A percentile compares a stretch with the other conserved stretches of the same genome.
Conservation (phyloP, 768 basidiomycete genomes). For the Lentinula edodes region DNA sequence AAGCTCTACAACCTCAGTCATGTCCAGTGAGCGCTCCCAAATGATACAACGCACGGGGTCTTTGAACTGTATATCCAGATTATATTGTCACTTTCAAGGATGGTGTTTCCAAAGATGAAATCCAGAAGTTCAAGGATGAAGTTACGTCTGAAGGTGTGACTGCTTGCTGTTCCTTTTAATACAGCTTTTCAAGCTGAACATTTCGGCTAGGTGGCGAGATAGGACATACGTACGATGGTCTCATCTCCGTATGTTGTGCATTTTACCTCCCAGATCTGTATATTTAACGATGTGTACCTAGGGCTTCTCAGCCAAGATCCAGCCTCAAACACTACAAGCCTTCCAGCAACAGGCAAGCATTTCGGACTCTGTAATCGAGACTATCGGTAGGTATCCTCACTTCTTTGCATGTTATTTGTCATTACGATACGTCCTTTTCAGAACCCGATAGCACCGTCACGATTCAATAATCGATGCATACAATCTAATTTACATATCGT, state of each 20-base stretch:
- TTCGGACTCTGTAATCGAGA: conserved; percentile 13
- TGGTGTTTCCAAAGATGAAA: conserved; percentile 29
- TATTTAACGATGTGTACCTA: conserved; percentile 8
- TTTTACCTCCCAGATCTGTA: not conserved
- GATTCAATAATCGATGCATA: not conserved
- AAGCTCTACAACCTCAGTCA: not conserved
- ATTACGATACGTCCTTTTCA: not conserved
- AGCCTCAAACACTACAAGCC: conserved; percentile 20
- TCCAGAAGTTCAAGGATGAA: conserved; percentile 33
- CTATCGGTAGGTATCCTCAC: conserved; percentile 13
- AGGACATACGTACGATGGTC: conserved; percentile 27
- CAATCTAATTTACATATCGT: not conserved
- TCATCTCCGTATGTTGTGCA: conserved; percentile 29
- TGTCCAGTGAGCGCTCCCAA: not conserved
- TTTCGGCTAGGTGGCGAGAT: conserved; percentile 37
- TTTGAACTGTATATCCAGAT: conserved; percentile 21
- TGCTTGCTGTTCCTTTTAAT: not conserved
- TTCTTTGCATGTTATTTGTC: not conserved
- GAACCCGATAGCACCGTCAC: not conserved
- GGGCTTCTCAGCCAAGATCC: conserved; percentile 41
- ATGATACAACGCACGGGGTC: not conserved
- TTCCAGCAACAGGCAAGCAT: conserved; percentile 20
- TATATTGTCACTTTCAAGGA: conserved; percentile 57
- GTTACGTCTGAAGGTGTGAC: conserved; percentile 33
- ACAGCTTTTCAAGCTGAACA: not conserved